Evolutionary conservation across 768 basidiomycete species (phyloP).

Genomic region (Fibroporia radiculosa): DNA sequence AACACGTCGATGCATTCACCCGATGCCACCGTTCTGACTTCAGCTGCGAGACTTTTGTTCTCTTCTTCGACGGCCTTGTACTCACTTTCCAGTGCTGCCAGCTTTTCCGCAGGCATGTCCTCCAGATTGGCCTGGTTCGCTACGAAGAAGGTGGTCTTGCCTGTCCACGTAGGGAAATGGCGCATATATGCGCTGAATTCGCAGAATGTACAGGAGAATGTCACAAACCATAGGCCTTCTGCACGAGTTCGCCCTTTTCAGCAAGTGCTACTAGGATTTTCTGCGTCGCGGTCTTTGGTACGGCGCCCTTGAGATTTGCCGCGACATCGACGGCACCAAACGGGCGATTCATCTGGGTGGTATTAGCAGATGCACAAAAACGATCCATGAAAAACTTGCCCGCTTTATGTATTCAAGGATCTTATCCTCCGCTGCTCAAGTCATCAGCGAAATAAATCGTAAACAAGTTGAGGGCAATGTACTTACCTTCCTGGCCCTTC

Average conservation of each 20-base stretch:
- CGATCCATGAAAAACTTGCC: slow-evolving; percentile 29
- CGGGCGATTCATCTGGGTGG: slow-evolving; percentile 84
- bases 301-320: slow-evolving; percentile 84
- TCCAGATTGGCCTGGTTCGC: slow-evolving; percentile 71
- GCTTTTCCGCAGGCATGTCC: slow-evolving; percentile 51
- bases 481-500: slow-evolving; percentile 67
- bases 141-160: slow-evolving; percentile 84
- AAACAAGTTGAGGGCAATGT: not conserved
- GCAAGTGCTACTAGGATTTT: slow-evolving; percentile 77
- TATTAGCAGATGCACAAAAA: no score
- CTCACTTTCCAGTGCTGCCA: slow-evolving; percentile 54
- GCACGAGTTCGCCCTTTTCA: slow-evolving; percentile 76
- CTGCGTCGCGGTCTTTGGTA: slow-evolving; percentile 76
- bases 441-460: not conserved
- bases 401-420: slow-evolving; percentile 74
- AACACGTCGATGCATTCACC: slow-evolving; percentile 27
- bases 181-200: not conserved
- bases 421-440: slow-evolving; percentile 54
- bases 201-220: no score
- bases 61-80: slow-evolving; percentile 49
- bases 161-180: slow-evolving; percentile 31
- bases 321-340: slow-evolving; percentile 89
- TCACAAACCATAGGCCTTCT: slow-evolving; percentile 70
- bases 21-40: slow-evolving; percentile 41
- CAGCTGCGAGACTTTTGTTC: slow-evolving; percentile 42